Evolutionary conservation across 2,329 filamentous ascomycete genomes (phyloP), one percentile per base, ranked within the genome.

Genomic region (Fusarium ramigenum): DNA sequence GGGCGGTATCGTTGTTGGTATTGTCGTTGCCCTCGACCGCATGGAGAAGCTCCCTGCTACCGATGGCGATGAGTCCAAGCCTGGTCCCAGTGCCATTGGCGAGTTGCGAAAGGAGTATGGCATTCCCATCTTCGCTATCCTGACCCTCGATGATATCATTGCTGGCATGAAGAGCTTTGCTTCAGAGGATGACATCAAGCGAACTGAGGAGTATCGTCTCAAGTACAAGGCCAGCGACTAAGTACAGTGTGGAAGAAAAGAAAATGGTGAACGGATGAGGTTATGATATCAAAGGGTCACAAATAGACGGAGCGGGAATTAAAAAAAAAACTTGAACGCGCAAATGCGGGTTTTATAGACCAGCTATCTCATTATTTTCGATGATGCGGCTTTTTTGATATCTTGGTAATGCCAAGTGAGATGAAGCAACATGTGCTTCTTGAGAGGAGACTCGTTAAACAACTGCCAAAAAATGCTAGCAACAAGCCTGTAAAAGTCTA

Each of bases 11-110:
- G 90, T 98, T 28, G 93, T 93, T 7, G 96, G 95, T 36, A 95
- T 98, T 64, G 89, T 98, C 25, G 93, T 99, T 37, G 93, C 95
- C 7, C 87, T 98, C 75, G 94, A 98, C 83, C 89, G 96, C 67
- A 92, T 92, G 87, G 94, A 97, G 88, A 95, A 93, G 85, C 89
- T 94, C 65, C 92, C 91, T 11, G 84, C 87, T 5, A 80, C 85
- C n/a, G 86, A 88, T 56, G 87, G 86, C 30, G 93, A 94, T 72
- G 92, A 94, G 77, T 89, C 87, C 50, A 89, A 89, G 82, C 88
- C 89, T 34, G 89, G 91, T 77, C 89, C 89, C 37, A 97, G 94
- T 80, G 94, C 95, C 21, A 94, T 98, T 82, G 94, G 93, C 25
- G 92, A 95, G 85, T 89, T 97, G 67, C 91, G 91, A 82, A 93